These are phyloP conservation scores for Pisolithus thermaeus DNA, from an alignment of 1,284 basidiomycete species.

Conservation along the genomic window DNA sequence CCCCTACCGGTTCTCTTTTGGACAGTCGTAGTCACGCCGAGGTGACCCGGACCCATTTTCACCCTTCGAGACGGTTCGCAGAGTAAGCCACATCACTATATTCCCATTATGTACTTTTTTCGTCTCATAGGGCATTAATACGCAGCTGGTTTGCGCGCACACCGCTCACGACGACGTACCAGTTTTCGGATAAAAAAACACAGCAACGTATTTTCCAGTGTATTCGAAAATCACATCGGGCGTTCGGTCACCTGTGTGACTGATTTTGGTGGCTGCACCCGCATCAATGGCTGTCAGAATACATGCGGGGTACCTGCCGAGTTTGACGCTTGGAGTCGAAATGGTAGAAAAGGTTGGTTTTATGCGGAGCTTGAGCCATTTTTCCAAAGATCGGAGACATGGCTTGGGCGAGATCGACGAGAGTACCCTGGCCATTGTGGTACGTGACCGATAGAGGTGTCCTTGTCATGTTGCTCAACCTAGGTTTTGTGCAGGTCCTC, in stretches of 20 bases:
- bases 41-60: no score
- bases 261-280: conserved; percentile 38
- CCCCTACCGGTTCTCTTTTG: no score
- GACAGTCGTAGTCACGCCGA: no score
- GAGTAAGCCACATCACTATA: no score
- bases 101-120: background rate
- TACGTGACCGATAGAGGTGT: background rate
- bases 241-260: conserved; percentile 16
- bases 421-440: background rate
- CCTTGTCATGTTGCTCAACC: background rate
- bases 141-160: background rate
- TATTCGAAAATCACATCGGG: background rate
- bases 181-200: conserved; percentile 8
- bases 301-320: conserved; percentile 33
- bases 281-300: conserved; percentile 39
- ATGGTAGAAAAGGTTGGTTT: conserved; percentile 33
- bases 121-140: background rate
- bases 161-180: conserved; percentile 5
- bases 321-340: conserved; percentile 33
- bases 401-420: background rate
- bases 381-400: conserved; percentile 32
- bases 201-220: conserved; percentile 6
- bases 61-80: no score
- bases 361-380: conserved; percentile 33
- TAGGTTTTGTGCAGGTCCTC: conserved; percentile 11